Conservation (phyloP, 345 rosid species). For the Salix caprea region DNA sequence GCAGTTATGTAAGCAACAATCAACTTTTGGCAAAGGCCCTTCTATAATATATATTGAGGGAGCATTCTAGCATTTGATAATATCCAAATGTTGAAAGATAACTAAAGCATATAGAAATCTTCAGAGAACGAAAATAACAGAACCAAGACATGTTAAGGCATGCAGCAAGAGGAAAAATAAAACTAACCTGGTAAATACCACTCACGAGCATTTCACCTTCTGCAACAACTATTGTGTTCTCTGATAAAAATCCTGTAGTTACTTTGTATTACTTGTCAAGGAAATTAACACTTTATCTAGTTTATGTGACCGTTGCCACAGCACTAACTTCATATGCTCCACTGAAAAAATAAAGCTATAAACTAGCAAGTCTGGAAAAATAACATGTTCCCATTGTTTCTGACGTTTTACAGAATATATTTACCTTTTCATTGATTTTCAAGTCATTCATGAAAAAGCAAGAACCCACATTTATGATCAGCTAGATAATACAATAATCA, state of each 20-base stretch:
- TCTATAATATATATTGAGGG: neutral
- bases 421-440: neutral
- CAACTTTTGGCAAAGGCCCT: neutral
- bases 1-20: neutral
- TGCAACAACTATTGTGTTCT: constrained; percentile 88
- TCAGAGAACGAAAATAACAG: neutral
- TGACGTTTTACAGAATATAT: too few relatives aligned
- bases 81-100: neutral
- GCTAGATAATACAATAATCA: neutral
- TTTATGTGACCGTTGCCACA: neutral
- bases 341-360: neutral
- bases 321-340: neutral
- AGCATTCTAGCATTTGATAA: neutral
- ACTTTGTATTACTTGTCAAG: constrained; percentile 65
- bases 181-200: constrained; percentile 78
- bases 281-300: constrained; percentile 21
- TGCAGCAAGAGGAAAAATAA: neutral
- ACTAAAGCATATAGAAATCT: neutral
- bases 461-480: neutral
- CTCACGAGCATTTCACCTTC: constrained; percentile 80
- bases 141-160: neutral
- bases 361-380: neutral
- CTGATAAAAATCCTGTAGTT: constrained; percentile 85
- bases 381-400: too few relatives aligned
- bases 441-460: neutral